Evolutionary conservation across 345 rosid genomes (phyloP).

Genomic region (Boechera stricta): DNA sequence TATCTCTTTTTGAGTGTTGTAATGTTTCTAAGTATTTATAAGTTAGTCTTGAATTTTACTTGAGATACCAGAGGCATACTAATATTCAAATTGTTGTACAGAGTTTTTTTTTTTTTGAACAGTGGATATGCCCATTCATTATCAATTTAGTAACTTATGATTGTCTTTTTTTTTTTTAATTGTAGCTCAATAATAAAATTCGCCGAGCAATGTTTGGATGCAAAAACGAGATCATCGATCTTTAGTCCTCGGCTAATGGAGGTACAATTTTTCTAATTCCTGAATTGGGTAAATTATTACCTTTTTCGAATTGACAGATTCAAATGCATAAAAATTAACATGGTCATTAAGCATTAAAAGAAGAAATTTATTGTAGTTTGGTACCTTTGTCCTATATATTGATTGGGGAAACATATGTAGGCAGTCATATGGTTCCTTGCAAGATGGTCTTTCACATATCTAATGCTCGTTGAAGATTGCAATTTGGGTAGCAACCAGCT

Average conservation of each 20-base stretch:
- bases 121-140: not conserved
- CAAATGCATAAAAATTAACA: conserved; percentile 12
- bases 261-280: conserved; percentile 52
- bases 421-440: conserved; percentile 97
- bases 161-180: conserved; percentile 22
- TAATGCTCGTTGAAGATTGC: conserved; percentile 70
- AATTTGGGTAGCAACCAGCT: conserved; percentile 57
- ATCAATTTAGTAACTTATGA: conserved; percentile 8
- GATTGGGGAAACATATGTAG: conserved; percentile 51
- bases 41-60: conserved; percentile 27
- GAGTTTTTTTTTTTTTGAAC: not conserved
- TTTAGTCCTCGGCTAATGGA: conserved; percentile 99
- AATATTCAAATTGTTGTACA: conserved; percentile 21
- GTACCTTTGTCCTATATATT: conserved; percentile 23
- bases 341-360: conserved; percentile 19
- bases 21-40: conserved; percentile 5
- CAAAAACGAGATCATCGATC: conserved; percentile 65
- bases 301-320: conserved; percentile 30
- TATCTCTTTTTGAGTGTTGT: conserved; percentile 8
- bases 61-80: conserved; percentile 25
- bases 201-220: conserved; percentile 82
- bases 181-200: conserved; percentile 84
- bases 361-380: conserved; percentile 22
- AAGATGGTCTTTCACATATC: conserved; percentile 90
- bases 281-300: not conserved